Percentiles rank a stretch among this genome's conserved stretches.
Conservation (phyloP, 169 alveolate genomes). For the Amoebophrya sp. region DNA sequence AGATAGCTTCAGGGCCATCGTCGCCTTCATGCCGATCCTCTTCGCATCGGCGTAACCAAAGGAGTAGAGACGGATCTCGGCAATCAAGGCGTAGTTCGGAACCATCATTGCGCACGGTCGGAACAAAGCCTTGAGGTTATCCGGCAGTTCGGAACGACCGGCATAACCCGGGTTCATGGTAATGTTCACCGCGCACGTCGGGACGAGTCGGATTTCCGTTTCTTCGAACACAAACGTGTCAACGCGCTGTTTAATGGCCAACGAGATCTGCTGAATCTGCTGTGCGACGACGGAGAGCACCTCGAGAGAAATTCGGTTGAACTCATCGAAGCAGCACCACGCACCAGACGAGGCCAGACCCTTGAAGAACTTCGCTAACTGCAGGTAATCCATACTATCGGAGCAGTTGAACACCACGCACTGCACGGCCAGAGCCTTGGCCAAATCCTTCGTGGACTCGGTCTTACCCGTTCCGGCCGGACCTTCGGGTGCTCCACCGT, state of each 20-base stretch:
- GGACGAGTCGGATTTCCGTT: slow-evolving; percentile 66
- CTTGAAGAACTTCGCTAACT: slow-evolving; percentile 76
- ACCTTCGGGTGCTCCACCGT: slow-evolving; percentile 86
- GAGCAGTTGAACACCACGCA: slow-evolving; percentile 75
- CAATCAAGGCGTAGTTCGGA: slow-evolving; percentile 88
- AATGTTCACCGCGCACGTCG: slow-evolving; percentile 90
- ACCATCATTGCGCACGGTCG: slow-evolving; percentile 94
- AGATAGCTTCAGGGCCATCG: slow-evolving; percentile 71
- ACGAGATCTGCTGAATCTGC: slow-evolving; percentile 81
- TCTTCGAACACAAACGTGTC: slow-evolving; percentile 77
- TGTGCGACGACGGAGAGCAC: slow-evolving; percentile 90
- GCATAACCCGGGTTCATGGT: slow-evolving; percentile 92
- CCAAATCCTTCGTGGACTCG: slow-evolving; percentile 61
- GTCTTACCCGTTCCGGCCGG: slow-evolving; percentile 79
- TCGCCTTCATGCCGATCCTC: slow-evolving; percentile 81
- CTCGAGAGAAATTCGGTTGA: slow-evolving; percentile 82
- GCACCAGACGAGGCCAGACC: slow-evolving; percentile 73
- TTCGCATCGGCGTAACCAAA: slow-evolving; percentile 84
- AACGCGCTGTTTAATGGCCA: slow-evolving; percentile 56
- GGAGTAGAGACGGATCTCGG: slow-evolving; percentile 85
- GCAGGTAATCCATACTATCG: slow-evolving; percentile 69
- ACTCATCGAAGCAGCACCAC: slow-evolving; percentile 95
- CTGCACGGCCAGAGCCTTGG: slow-evolving; percentile 74
- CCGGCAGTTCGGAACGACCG: slow-evolving; percentile 91
- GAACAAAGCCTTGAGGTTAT: slow-evolving; percentile 87